Conservation (phyloP, 1,139 yeast species). For the Yamadazyma atmosphaerica region DNA sequence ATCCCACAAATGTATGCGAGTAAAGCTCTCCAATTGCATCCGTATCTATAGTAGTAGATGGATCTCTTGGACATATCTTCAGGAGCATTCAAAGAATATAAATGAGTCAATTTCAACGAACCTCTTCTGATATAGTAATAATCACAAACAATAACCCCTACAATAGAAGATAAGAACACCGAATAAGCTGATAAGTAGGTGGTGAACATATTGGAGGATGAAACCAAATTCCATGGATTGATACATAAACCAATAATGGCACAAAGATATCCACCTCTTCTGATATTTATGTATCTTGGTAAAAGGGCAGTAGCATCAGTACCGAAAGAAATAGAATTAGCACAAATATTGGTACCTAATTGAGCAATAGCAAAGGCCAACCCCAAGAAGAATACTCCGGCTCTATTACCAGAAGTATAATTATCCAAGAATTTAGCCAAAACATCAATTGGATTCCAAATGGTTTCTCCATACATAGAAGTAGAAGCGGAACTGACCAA, state of each 20-base stretch:
- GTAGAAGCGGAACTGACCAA: constrained; percentile 82
- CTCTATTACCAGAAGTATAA: constrained; percentile 59
- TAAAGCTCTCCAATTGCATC: constrained; percentile 81
- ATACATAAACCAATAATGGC: constrained; percentile 75
- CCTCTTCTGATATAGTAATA: constrained; percentile 80
- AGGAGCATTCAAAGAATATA: constrained; percentile 49
- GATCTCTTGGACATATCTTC: constrained; percentile 29
- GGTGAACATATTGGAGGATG: constrained; percentile 75
- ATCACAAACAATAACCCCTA: constrained; percentile 80
- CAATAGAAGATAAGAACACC: constrained; percentile 82
- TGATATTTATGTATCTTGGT: constrained; percentile 73
- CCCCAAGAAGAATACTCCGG: constrained; percentile 82
- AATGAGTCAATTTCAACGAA: constrained; percentile 58
- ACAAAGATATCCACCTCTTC: constrained; percentile 84
- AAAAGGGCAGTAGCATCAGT: constrained; percentile 85
- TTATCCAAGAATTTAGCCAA: constrained; percentile 63
- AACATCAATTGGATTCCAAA: constrained; percentile 87
- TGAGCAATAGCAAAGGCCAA: constrained; percentile 82
- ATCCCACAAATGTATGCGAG: constrained; percentile 74
- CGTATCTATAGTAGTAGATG: constrained; percentile 60
- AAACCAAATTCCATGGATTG: constrained; percentile 86
- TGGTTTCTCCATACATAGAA: constrained; percentile 63
- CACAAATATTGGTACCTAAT: constrained; percentile 88
- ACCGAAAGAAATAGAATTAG: constrained; percentile 87
- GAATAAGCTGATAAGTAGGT: constrained; percentile 84